A percentile compares a stretch with the other conserved stretches of the same genome.
Evolutionary conservation across 2,329 filamentous ascomycete species (phyloP).

Genomic region (Cladosporium colombiae): DNA sequence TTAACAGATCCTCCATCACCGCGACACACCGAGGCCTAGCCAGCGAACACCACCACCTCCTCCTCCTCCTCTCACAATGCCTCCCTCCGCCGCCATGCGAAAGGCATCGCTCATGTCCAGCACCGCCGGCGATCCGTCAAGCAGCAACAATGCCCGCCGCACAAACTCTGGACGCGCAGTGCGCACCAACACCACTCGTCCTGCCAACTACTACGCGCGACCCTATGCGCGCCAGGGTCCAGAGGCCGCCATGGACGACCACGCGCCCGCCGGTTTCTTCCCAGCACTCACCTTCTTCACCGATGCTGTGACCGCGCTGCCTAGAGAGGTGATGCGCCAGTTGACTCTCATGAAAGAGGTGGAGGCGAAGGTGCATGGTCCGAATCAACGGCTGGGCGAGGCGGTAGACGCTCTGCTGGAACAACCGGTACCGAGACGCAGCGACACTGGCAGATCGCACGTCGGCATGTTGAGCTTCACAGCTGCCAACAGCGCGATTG

Average conservation of each 20-base stretch:
- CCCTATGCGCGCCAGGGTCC: slow-evolving; percentile 42
- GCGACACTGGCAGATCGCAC: slow-evolving; percentile 18
- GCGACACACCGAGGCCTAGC: neutral
- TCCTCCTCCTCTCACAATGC: slow-evolving; percentile 5
- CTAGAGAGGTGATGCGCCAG: slow-evolving; percentile 91
- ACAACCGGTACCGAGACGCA: slow-evolving; percentile 46
- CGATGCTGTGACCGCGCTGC: slow-evolving; percentile 86
- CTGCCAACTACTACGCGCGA: slow-evolving; percentile 55
- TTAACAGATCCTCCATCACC: neutral
- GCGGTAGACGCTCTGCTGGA: slow-evolving; percentile 65
- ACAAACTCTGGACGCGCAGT: slow-evolving; percentile 47
- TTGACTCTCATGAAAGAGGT: slow-evolving; percentile 97
- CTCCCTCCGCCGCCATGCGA: slow-evolving; percentile 14
- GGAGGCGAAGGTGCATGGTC: slow-evolving; percentile 90
- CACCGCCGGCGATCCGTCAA: neutral
- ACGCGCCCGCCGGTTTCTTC: slow-evolving; percentile 54
- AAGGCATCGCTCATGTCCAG: slow-evolving; percentile 18
- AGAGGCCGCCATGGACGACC: slow-evolving; percentile 26
- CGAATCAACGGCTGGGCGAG: slow-evolving; percentile 78
- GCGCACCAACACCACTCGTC: slow-evolving; percentile 47
- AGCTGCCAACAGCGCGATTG: slow-evolving; percentile 42
- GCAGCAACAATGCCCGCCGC: slow-evolving; percentile 24
- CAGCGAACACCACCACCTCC: neutral
- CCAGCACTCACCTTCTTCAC: slow-evolving; percentile 76
- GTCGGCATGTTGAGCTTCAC: slow-evolving; percentile 39